Percentiles rank a stretch among this genome's conserved stretches.
These are phyloP conservation scores for Neonectria neomacrospora DNA, from an alignment of 2,329 filamentous ascomycete species.

Conservation along the genomic window DNA sequence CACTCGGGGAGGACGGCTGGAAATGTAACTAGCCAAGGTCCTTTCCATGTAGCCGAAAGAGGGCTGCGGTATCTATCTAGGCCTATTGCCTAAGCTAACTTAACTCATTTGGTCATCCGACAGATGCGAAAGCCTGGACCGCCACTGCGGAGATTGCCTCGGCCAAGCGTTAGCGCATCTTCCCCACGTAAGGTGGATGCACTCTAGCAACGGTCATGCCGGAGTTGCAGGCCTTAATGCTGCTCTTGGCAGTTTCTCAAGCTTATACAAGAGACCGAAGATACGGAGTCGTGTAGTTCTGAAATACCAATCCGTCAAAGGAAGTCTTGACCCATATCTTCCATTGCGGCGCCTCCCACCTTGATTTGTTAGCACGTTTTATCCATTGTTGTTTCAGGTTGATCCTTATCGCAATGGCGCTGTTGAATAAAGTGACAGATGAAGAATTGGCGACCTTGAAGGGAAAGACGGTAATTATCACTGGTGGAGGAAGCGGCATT, in stretches of 20 bases:
- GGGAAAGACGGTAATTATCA: slow-evolving; percentile 1
- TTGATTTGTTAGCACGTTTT: neutral
- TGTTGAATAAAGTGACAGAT: slow-evolving; percentile 1
- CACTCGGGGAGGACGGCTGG: too few species aligned
- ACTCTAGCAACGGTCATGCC: neutral
- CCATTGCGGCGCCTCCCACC: neutral
- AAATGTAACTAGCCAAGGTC: too few species aligned
- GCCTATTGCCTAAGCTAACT: too few species aligned
- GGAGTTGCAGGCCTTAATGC: neutral
- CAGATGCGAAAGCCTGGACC: neutral
- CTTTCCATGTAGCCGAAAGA: too few species aligned
- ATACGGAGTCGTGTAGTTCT: too few species aligned
- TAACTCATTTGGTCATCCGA: neutral
- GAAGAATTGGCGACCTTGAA: neutral
- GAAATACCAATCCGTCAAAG: too few species aligned
- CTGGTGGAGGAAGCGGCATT: slow-evolving; percentile 3
- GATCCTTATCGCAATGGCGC: neutral
- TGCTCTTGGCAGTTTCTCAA: neutral
- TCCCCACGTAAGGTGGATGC: neutral
- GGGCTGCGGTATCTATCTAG: too few species aligned
- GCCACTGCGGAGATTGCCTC: neutral
- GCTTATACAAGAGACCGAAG: neutral
- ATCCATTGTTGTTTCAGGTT: neutral
- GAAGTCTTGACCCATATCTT: too few species aligned
- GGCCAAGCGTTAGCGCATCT: neutral